Conservation (phyloP, 495 filamentous ascomycete species). For the Xylaria acuta region DNA sequence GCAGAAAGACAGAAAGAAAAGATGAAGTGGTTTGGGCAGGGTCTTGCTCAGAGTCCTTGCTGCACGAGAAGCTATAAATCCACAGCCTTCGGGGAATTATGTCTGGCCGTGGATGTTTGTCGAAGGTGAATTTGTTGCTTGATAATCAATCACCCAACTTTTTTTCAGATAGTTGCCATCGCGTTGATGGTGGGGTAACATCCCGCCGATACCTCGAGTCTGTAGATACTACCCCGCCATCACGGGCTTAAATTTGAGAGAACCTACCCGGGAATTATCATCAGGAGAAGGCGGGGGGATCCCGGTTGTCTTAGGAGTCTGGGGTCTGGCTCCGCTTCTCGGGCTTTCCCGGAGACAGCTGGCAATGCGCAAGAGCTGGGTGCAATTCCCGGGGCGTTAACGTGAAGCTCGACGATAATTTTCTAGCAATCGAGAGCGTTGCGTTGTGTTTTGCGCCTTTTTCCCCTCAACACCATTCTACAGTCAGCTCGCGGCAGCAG, state of each 20-base stretch:
- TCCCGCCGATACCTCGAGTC: background rate
- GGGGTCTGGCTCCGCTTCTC: constrained; percentile 18
- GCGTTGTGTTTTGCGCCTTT: constrained; percentile 21
- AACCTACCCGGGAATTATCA: constrained; percentile 8
- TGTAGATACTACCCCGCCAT: constrained; percentile 21
- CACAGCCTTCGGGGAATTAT: background rate
- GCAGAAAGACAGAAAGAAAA: background rate
- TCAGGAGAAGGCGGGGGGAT: background rate
- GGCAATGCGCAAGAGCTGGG: background rate
- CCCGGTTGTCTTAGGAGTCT: too few relatives aligned
- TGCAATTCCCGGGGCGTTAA: background rate
- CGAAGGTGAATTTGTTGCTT: constrained; percentile 23
- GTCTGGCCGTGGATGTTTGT: constrained; percentile 9
- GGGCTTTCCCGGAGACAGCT: constrained; percentile 23
- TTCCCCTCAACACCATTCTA: constrained; percentile 6
- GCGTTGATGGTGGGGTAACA: constrained; percentile 26
- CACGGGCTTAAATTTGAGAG: constrained; percentile 13
- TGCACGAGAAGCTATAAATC: background rate
- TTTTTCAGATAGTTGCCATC: constrained; percentile 22
- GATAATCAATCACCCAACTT: constrained; percentile 26
- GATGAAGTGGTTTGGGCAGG: background rate
- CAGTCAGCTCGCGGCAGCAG: background rate
- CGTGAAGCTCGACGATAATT: constrained; percentile 19
- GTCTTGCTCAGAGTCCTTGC: background rate
- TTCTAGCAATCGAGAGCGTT: background rate